Percentiles rank a stretch among this genome's conserved stretches.
Conservation (phyloP, 345 rosid species). For the Noccaea caerulescens region DNA sequence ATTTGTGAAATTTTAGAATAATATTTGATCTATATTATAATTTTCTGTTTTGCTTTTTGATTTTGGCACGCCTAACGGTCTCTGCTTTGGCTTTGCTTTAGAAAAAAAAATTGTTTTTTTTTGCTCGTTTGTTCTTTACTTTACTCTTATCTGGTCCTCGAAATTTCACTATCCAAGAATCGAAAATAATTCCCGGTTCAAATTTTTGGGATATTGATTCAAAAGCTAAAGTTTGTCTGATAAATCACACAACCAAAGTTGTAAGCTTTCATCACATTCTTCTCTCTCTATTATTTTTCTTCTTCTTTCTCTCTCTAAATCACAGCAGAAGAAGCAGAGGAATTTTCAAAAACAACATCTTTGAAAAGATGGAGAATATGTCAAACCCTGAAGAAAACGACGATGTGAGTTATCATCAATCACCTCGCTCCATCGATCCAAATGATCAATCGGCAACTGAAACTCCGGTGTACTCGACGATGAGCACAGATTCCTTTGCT, state of each 20-base stretch:
- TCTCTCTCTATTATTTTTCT: neutral
- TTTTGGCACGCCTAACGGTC: conserved; percentile 43
- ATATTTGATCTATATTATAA: conserved; percentile 2
- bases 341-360: neutral
- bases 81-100: conserved; percentile 36
- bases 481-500: conserved; percentile 60
- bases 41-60: conserved; percentile 51
- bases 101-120: neutral
- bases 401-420: conserved; percentile 58
- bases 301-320: neutral
- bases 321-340: conserved; percentile 34
- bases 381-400: conserved; percentile 52
- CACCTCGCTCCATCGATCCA: conserved; percentile 55
- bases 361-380: conserved; percentile 50
- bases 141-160: conserved; percentile 2
- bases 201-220: conserved; percentile 32
- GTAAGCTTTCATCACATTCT: conserved; percentile 30
- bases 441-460: conserved; percentile 54
- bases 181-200: conserved; percentile 27
- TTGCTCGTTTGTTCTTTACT: too few relatives aligned
- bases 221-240: conserved; percentile 22
- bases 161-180: conserved; percentile 39
- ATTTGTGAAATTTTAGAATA: conserved; percentile 33
- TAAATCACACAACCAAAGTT: conserved; percentile 31
- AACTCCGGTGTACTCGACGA: conserved; percentile 59